Evolutionary conservation across 176 grass and related monocot species (phyloP), one percentile per base, ranked within the genome.

Genomic region (Cocos nucifera): DNA sequence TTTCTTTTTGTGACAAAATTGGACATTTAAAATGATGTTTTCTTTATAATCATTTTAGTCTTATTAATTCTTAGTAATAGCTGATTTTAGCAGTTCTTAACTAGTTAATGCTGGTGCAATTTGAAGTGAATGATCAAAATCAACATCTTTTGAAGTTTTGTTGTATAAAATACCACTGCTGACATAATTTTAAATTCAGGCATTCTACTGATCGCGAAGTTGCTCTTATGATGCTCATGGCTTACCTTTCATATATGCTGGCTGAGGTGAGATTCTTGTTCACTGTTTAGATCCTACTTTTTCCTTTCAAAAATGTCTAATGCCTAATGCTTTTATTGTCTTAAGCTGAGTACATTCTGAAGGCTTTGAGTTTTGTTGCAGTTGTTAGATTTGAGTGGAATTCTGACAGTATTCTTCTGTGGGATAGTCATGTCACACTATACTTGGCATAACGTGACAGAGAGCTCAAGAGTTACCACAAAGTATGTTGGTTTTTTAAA

Each of bases 371-470:
- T 71, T 15, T 39, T 53, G 53, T 58, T 81, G 49, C 82, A 98
- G 94, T 59, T 98, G 62, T 65, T 81, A 64, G 82, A 89, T 74
- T 88, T 98, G 73, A 98, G 94, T 56, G 88, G 94, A 24, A 98
- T 98, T 70, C 89, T 98, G 54, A 98, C 94, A 6, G 94, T 98
- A 14, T 98, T 98, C 75, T 98, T 98, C 59, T 98, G 87, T 18
- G 94, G 94, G 52, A 93, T 98, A 51, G 94, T 98, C 16, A 98
- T 98, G 94, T 98, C 94, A 17, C 94, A 98, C 60, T 98, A 98
- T 18, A 92, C 94, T 32, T 98, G 94, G 94, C 94, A 98, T 62
- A 98, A 98, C 71, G 94, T 98, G 56, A 98, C 94, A 32, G 88
- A 98, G 78, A 93, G 94, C 77, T 98, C 94, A 70, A 89, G 94